Base-by-base conservation (phyloP, 2,329 filamentous ascomycete species). In the Stagonosporopsis cucurbitacearum region DNA sequence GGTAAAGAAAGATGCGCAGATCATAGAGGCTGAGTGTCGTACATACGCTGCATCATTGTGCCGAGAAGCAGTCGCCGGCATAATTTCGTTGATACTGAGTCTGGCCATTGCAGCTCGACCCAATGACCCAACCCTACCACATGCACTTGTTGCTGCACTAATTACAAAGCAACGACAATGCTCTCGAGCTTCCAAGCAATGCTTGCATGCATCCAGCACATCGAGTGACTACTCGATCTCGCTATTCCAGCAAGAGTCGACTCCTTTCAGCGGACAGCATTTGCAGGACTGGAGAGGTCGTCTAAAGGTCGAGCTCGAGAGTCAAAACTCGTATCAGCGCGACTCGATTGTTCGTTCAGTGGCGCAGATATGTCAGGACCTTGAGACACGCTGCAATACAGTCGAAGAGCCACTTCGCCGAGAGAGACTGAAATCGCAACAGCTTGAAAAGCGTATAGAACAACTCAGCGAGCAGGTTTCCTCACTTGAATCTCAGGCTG, bases 331-430 rank as follows among this genome's bases (percentile, higher is more conserved):
- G 13, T 71, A 75, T 23, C 79, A 81, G 28, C 74, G 81, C 7
- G 75, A 81, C n/a, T 72, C 70, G 2, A 71, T 86, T 8, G 68
- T 83, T 25, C 74, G 77, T 9, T 77, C 80, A 19, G 79, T 87
- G 15, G 76, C 79, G 15, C 77, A 82, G 30, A 79, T 83, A 12
- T 86, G 84, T 63, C 77, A 79, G 22, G 83, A 85, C 52, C 74
- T 87, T 1, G 85, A 87, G 62, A 72, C 71, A 9, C 79, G 85
- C 7, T 87, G 85, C 63, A 77, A 81, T 30, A 78, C 78, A 28
- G 76, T 82, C 2, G 85, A 87, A 69, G 77, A 77, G 44, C 85
- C 85, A 6, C 72, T 87, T 12, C 77, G 77, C 4, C 70, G 73
- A 15, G 81, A 82, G 60, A 71, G 75, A 50, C 66, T 71, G 15